These are phyloP conservation scores for Talaromyces wortmannii DNA, from an alignment of 495 filamentous ascomycete genomes.

Conservation along the genomic window DNA sequence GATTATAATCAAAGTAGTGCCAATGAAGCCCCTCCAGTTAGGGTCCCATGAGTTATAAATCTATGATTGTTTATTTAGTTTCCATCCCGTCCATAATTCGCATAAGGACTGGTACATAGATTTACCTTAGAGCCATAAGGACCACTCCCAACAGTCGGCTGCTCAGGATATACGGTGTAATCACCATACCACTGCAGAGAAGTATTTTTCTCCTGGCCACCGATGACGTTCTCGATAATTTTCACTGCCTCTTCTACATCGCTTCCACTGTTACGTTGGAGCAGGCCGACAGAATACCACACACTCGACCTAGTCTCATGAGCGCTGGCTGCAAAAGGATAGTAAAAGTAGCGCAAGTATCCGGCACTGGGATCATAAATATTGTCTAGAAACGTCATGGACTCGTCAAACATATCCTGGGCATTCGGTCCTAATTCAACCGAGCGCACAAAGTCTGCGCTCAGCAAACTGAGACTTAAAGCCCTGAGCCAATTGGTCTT, in stretches of 20 bases:
- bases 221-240: slow-evolving; percentile 31
- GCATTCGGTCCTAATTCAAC: background rate
- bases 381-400: slow-evolving; percentile 18
- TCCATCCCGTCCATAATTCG: background rate
- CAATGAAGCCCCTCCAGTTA: slow-evolving; percentile 36
- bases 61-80: background rate
- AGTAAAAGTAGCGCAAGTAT: slow-evolving; percentile 3
- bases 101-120: background rate
- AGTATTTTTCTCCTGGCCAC: slow-evolving; percentile 25
- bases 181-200: slow-evolving; percentile 28
- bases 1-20: slow-evolving; percentile 28
- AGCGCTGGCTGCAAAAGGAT: slow-evolving; percentile 7
- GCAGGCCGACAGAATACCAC: slow-evolving; percentile 32
- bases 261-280: slow-evolving; percentile 24
- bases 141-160: slow-evolving; percentile 26
- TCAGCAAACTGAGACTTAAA: background rate
- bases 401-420: slow-evolving; percentile 16
- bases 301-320: slow-evolving; percentile 28
- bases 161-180: slow-evolving; percentile 29
- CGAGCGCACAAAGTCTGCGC: background rate
- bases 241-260: slow-evolving; percentile 27
- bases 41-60: slow-evolving; percentile 34
- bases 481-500: background rate
- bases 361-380: slow-evolving; percentile 18
- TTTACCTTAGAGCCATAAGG: slow-evolving; percentile 16